A percentile compares a stretch with the other conserved stretches of the same genome.
phyloP scores from a whole-genome alignment of 495 filamentous ascomycete genomes.

The Thozetella sp. region DNA sequence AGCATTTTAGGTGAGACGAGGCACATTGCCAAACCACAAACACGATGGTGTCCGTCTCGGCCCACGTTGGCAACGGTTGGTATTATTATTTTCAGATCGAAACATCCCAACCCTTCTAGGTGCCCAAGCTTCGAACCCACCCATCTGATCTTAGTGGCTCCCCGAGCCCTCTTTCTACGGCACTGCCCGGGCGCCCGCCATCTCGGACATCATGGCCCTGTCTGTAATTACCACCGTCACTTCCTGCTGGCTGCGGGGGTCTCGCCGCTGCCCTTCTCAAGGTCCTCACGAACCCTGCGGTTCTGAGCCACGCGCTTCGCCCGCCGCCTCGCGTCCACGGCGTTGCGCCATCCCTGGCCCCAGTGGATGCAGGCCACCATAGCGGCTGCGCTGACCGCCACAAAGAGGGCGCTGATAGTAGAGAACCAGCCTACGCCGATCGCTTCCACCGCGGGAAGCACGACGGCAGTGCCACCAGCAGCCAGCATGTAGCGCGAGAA shows the following conservation, averaged over 20 bases:
- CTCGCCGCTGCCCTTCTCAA: background rate
- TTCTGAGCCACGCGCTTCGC: constrained; percentile 16
- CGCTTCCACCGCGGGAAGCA: constrained; percentile 63
- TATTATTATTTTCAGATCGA: background rate
- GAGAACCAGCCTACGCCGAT: constrained; percentile 73
- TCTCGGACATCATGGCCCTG: constrained; percentile 1
- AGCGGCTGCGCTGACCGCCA: constrained; percentile 46
- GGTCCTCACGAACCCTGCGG: constrained; percentile 13
- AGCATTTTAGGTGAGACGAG: too few species aligned
- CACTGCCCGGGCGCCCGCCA: background rate
- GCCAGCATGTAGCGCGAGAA: constrained; percentile 71
- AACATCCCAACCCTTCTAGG: background rate
- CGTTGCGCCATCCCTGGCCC: constrained; percentile 57
- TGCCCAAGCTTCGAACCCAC: background rate
- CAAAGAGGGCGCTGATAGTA: constrained; percentile 57
- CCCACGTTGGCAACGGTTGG: background rate
- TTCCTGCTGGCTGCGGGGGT: background rate
- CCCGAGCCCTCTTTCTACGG: too few species aligned
- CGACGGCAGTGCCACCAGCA: constrained; percentile 64
- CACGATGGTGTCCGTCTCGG: background rate
- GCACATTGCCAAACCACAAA: too few species aligned
- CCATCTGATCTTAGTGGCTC: background rate
- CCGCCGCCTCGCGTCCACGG: constrained; percentile 44
- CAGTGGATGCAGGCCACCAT: constrained; percentile 50
- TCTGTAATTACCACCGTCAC: background rate